Conservation (phyloP, 2,329 filamentous ascomycete genomes). For the Curvularia hawaiiensis region DNA sequence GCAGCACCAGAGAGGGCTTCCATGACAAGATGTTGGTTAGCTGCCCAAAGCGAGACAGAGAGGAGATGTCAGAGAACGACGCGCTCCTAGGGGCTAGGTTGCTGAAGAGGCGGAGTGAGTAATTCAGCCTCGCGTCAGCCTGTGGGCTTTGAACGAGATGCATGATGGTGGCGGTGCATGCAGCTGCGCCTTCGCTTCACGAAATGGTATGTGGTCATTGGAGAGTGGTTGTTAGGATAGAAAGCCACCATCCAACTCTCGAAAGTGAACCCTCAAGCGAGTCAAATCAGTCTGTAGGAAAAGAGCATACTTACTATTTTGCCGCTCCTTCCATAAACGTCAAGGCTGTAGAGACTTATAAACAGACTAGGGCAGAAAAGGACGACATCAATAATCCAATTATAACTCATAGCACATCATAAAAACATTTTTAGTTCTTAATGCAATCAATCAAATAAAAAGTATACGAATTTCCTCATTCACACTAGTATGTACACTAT, state of each 20-base stretch:
- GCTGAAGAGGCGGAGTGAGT: not conserved
- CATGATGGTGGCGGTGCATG: not conserved
- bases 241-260: not conserved
- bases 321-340: not conserved
- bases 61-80: not conserved
- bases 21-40: conserved; percentile 9
- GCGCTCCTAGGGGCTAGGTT: not conserved
- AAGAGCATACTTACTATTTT: not conserved
- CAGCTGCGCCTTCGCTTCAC: not conserved
- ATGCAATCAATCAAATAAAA: not conserved
- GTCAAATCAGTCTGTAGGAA: not conserved
- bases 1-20: conserved; percentile 21
- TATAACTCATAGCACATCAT: not conserved
- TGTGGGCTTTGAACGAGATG: not conserved
- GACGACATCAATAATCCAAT: not conserved
- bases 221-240: not conserved
- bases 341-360: not conserved
- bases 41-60: not conserved
- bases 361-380: not conserved
- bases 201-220: not conserved
- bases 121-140: not conserved
- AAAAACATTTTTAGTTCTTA: too few species aligned
- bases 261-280: not conserved
- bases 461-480: not conserved
- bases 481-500: not conserved